These are phyloP conservation scores for Chrysanthemum lavandulifolium DNA, from an alignment of 129 eudicot genomes.

Conservation along the genomic window DNA sequence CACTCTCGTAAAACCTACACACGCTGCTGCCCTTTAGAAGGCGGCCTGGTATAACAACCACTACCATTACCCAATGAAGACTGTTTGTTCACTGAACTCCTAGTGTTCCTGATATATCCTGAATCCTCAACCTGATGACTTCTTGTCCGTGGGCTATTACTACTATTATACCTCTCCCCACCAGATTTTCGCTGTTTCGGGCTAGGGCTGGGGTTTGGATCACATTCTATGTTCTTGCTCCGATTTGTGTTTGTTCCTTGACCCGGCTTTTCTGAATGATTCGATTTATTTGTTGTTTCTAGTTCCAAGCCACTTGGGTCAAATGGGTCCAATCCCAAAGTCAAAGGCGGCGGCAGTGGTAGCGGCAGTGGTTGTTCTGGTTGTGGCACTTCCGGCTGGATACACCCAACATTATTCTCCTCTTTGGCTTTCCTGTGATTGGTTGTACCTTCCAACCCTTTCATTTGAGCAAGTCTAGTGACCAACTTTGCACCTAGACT, in stretches of 20 bases:
- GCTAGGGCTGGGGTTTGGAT: constrained; percentile 14
- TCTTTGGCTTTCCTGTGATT: constrained; percentile 15
- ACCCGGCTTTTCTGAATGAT: constrained; percentile 41
- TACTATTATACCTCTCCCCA: constrained; percentile 34
- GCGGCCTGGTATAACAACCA: constrained; percentile 55
- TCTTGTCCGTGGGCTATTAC: constrained; percentile 30
- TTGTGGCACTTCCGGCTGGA: constrained; percentile 16
- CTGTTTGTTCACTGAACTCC: constrained; percentile 49
- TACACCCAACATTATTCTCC: constrained; percentile 20
- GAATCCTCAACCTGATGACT: constrained; percentile 41
- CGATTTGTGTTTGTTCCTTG: constrained; percentile 26
- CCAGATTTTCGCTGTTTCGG: constrained; percentile 29
- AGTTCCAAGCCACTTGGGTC: constrained; percentile 31
- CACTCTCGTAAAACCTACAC: constrained; percentile 71
- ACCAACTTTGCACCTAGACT: constrained; percentile 29
- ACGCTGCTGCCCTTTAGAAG: constrained; percentile 49
- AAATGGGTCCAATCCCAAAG: constrained; percentile 37
- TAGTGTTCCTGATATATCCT: constrained; percentile 53
- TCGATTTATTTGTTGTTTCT: constrained; percentile 27
- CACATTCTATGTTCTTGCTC: constrained; percentile 38
- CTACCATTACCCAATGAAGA: constrained; percentile 34
- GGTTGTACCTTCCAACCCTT: constrained; percentile 26
- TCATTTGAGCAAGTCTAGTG: constrained; percentile 27
- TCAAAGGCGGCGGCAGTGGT: constrained; percentile 22
- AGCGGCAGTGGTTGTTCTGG: constrained; percentile 18